Base-by-base conservation (phyloP, 129 eudicot species). In the Mikania micrantha region DNA sequence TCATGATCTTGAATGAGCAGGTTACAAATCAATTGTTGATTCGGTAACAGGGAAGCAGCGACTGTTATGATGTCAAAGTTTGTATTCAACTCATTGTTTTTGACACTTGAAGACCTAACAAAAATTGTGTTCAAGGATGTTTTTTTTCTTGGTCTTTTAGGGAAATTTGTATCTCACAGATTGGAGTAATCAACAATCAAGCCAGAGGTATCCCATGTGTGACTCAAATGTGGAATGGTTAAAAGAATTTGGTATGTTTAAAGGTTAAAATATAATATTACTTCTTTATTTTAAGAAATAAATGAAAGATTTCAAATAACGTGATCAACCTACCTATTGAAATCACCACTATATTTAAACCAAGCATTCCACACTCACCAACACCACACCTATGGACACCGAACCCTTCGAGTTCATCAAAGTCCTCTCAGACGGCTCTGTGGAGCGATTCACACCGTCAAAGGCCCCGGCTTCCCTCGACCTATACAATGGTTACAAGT, bases 41-140 rank as follows among this genome's bases (percentile, higher is more conserved):
- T 87, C 97, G 15, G 90, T 91, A 54, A 87, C 90, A 0, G 97
- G 97, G 66, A 87, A 85, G 74, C 83, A 78, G 57, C 93, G 95
- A 12, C 74, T 91, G 34, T 88, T 91, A 64, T 91, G 83, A 87
- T 53, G 66, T 56, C 39, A 15, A 74, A 47, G 41, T 54, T 32
- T 1, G 49, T 34, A 59, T 60, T 58, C 21, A 48, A 2, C 19
- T 48, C 0, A 19, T 16, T 17, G 25, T 16, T 48, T 48, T 11
- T n/a, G n/a, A n/a, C n/a, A n/a, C n/a, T n/a, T n/a, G n/a, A n/a
- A n/a, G n/a, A n/a, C n/a, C n/a, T n/a, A n/a, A n/a, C n/a, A n/a
- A 0, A 7, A 13, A 34, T 1, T 13, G 42, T 5, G 12, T 5
- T n/a, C 10, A 47, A 16, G 6, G 53, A 1, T 4, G 24, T 40